These are phyloP conservation scores for Aphanomyces cochlioides DNA, from an alignment of 352 stramenopile genomes.

Conservation along the genomic window DNA sequence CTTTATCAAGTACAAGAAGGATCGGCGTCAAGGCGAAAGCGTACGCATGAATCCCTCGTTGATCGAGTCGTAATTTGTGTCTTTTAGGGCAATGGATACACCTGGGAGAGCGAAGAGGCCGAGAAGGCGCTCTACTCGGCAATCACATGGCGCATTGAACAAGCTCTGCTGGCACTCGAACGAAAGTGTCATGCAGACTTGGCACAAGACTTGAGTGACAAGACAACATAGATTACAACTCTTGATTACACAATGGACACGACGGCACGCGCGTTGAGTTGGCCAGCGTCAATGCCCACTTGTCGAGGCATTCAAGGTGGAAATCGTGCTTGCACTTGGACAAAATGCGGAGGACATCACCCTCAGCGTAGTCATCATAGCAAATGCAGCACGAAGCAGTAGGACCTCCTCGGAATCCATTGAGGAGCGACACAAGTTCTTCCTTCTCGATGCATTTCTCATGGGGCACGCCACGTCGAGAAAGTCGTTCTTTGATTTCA, in stretches of 20 bases:
- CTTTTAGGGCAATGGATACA: constrained; percentile 10
- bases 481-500: constrained; percentile 73
- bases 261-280: constrained; percentile 60
- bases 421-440: constrained; percentile 66
- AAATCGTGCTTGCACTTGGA: constrained; percentile 85
- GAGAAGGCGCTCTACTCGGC: constrained; percentile 78
- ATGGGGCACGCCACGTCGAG: constrained; percentile 59
- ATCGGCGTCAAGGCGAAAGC: constrained; percentile 44
- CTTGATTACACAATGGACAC: constrained; percentile 81
- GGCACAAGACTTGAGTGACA: not conserved
- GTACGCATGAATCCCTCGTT: constrained; percentile 7
- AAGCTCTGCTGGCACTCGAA: constrained; percentile 52
- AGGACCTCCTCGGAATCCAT: constrained; percentile 68
- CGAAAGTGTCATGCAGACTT: constrained; percentile 24
- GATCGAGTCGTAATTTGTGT: constrained; percentile 2
- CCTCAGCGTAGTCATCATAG: constrained; percentile 78
- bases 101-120: constrained; percentile 58
- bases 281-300: constrained; percentile 80
- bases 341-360: constrained; percentile 71
- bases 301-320: constrained; percentile 85
- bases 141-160: constrained; percentile 81
- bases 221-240: constrained; percentile 7
- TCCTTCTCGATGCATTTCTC: constrained; percentile 58
- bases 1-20: constrained; percentile 53
- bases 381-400: constrained; percentile 84